A percentile compares a stretch with the other conserved stretches of the same genome.
These are phyloP conservation scores for Boletus reticulatus DNA, from an alignment of 768 basidiomycete genomes.

Conservation along the genomic window DNA sequence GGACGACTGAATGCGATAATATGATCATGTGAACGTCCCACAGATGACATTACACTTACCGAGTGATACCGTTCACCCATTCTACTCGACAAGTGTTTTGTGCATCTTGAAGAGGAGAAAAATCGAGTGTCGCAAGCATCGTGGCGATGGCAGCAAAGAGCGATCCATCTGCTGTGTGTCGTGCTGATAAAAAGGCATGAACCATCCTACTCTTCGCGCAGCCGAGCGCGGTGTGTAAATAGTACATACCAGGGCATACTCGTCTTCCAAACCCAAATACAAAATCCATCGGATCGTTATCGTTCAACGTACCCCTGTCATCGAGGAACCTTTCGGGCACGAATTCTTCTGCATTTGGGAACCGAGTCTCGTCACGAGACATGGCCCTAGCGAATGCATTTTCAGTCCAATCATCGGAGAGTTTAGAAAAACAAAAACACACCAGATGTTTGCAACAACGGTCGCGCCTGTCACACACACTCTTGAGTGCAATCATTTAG, in stretches of 20 bases:
- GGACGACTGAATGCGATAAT: constrained; percentile 3
- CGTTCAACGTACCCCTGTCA: constrained; percentile 4
- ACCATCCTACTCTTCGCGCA: not conserved
- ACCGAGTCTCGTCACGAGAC: constrained; percentile 7
- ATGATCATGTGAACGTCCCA: not conserved
- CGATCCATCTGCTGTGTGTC: not conserved
- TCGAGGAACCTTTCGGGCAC: constrained; percentile 12
- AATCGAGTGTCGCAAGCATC: constrained; percentile 15
- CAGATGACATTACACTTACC: not conserved
- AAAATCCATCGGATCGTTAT: constrained; percentile 5
- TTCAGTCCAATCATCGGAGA: not conserved
- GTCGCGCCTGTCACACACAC: constrained; percentile 2
- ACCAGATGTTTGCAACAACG: constrained; percentile 13
- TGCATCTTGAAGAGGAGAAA: not conserved
- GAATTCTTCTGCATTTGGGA: constrained; percentile 8
- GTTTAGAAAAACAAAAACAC: not conserved
- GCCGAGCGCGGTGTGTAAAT: not conserved
- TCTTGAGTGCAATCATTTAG: not conserved
- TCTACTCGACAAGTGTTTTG: not conserved
- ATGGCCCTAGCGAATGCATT: constrained; percentile 3
- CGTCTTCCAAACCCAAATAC: constrained; percentile 15
- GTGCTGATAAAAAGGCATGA: not conserved
- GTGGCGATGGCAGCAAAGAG: constrained; percentile 6
- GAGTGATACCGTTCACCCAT: constrained; percentile 8
- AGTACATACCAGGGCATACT: constrained; percentile 1